Conservation (phyloP, 2,329 filamentous ascomycete genomes). For the Sclerotinia glacialis region DNA sequence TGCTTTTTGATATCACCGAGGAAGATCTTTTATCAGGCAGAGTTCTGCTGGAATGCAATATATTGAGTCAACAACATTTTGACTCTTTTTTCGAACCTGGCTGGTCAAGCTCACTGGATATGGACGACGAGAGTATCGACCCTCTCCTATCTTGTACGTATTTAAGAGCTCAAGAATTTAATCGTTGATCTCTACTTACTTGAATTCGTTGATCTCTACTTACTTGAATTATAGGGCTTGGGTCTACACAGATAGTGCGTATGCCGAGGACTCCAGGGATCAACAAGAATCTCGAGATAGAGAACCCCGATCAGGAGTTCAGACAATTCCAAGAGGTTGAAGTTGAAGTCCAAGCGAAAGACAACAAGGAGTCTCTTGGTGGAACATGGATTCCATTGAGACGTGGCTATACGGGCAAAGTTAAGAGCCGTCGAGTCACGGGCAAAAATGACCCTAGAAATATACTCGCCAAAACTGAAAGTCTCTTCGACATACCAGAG, state of each 20-base stretch:
- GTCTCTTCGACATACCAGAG: constrained; percentile 35
- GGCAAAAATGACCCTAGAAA: constrained; percentile 28
- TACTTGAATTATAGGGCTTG: constrained; percentile 30
- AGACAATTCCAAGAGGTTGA: constrained; percentile 35
- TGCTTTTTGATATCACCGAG: constrained; percentile 20
- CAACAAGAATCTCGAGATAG: constrained; percentile 33
- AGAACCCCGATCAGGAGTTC: constrained; percentile 36
- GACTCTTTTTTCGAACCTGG: constrained; percentile 56
- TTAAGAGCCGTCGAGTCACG: constrained; percentile 6
- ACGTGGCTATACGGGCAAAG: constrained; percentile 33
- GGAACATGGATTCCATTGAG: constrained; percentile 33
- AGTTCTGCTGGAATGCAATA: constrained; percentile 50
- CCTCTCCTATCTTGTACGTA: constrained; percentile 29
- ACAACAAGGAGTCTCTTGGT: constrained; percentile 29
- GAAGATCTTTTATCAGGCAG: constrained; percentile 51
- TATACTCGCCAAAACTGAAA: constrained; percentile 24
- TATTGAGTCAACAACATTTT: constrained; percentile 63
- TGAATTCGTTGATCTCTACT: background rate
- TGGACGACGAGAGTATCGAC: background rate
- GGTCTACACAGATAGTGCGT: constrained; percentile 26
- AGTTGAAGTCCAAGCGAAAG: constrained; percentile 25
- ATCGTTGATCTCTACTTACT: constrained; percentile 14
- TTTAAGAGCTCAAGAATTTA: background rate
- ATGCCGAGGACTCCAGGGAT: constrained; percentile 32
- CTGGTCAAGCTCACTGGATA: constrained; percentile 29